Evolutionary conservation across 306 rosid genomes (phyloP), one percentile per base, ranked within the genome.

Genomic region (Cucumis sativus): DNA sequence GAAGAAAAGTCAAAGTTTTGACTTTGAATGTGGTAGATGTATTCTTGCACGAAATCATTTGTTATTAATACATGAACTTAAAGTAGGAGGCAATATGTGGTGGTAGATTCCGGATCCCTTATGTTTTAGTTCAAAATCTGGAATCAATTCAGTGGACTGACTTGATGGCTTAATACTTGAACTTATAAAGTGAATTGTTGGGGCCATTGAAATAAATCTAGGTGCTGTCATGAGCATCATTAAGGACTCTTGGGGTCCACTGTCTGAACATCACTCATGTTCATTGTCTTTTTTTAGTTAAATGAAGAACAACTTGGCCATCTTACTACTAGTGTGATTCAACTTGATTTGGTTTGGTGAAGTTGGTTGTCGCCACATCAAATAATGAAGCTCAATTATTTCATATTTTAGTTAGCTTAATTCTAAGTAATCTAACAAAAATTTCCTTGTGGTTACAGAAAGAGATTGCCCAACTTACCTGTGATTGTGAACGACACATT

Each of bases 381-480:
- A 41, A 49, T 6, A 70, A 51, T 14, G 52, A 16, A 51, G 23
- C 61, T 51, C 20, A 15, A 72, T 72, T 30, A 18, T 72, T 52
- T 72, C 25, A 17, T 52, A 30, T 49, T 47, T 52, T 41, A 23
- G 65, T 68, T 74, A 14, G 65, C 55, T 77, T 78, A 37, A 33
- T 61, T 23, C 69, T 28, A 59, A 18, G 55, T 30, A 79, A 59
- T 76, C 79, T 79, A 83, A 25, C 90, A 84, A 73, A 80, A 51
- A 74, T 33, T 82, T 17, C 43, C 33, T 77, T 79, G 76, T 80
- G 84, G 65, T 62, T 63, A 74, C 97, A 95, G 99, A 92, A 92
- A 91, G 99, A 89, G 75, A 55, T 95, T 76, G 99, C 99, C 33
- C 96, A 92, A 82, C 88, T 95, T 73, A 92, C 99, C 6, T 95